A percentile compares a stretch with the other conserved stretches of the same genome.
These are phyloP conservation scores for Skeletonema grethae DNA, from an alignment of 108 stramenopile species.

Conservation along the genomic window DNA sequence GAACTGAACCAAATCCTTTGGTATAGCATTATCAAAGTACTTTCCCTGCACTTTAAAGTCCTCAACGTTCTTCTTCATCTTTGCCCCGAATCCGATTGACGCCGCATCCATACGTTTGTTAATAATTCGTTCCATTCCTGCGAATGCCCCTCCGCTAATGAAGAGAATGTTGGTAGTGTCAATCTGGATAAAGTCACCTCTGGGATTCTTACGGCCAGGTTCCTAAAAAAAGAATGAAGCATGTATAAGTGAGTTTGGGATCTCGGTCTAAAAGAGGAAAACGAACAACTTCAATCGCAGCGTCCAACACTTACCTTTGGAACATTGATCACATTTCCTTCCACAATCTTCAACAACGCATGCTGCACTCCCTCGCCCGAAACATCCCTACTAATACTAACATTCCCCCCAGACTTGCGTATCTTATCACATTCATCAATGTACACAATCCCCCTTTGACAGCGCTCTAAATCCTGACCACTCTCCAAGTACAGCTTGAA, in stretches of 20 bases:
- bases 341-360: slow-evolving; percentile 97
- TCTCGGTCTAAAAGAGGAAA: neutral
- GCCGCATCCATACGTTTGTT: slow-evolving; percentile 90
- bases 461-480: slow-evolving; percentile 92
- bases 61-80: slow-evolving; percentile 89
- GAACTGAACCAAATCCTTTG: slow-evolving; percentile 92
- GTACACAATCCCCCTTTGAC: slow-evolving; percentile 94
- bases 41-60: slow-evolving; percentile 86
- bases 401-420: slow-evolving; percentile 89
- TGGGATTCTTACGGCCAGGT: slow-evolving; percentile 93
- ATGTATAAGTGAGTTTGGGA: neutral
- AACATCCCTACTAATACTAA: slow-evolving; percentile 95
- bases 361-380: slow-evolving; percentile 99
- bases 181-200: slow-evolving; percentile 94
- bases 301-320: slow-evolving; percentile 79
- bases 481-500: slow-evolving; percentile 94
- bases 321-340: slow-evolving; percentile 98
- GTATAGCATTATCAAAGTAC: slow-evolving; percentile 91
- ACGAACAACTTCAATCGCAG: neutral
- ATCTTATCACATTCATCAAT: slow-evolving; percentile 96
- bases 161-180: slow-evolving; percentile 98
- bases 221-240: slow-evolving; percentile 43
- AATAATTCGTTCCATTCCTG: slow-evolving; percentile 93
- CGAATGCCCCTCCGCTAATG: slow-evolving; percentile 98
- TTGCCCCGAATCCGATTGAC: slow-evolving; percentile 97